Evolutionary conservation across 2,329 filamentous ascomycete genomes (phyloP), one percentile per base, ranked within the genome.

Genomic region (Colletotrichum lentis): DNA sequence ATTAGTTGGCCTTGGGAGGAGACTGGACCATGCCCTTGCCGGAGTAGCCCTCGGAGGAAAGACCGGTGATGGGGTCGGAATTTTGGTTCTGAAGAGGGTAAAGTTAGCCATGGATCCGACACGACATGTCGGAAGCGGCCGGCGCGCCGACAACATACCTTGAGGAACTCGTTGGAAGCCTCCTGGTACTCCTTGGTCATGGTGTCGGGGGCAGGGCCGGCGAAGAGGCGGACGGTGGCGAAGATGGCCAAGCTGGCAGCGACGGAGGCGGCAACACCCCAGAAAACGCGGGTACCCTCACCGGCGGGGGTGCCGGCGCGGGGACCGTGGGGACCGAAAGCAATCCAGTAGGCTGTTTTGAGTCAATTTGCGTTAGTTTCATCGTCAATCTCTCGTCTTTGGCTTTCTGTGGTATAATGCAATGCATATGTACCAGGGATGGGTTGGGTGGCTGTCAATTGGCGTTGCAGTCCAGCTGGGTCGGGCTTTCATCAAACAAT

Each of bases 171-270:
- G 83, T 99, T 97, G 74, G 90, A 87, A 74, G 91, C 91, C 85
- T 98, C 94, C 85, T 99, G 93, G 89, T 92, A 98, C 83, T 99
- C 96, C 86, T 93, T 92, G 84, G 86, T 95, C 94, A 99, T 97
- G 76, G 95, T 97, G 80, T 85, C 84, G 73, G 96, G 96, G 71
- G 87, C 77, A 69, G 88, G 87, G 78, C 88, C 86, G 76, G 91
- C 93, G 79, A 92, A 90, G 73, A 86, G 73, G 76, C 94, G 91
- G 79, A 92, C 87, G 75, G 81, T 71, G 75, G 84, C 84, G 84
- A 98, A 98, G 80, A 97, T 70, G 72, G 81, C 86, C 74, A 91
- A 81, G 73, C 90, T 90, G 75, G 84, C 86, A 71, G 81, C 84
- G 72, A 96, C 76, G 76, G 92, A 91, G 75, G 90, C 80, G 70